Base-by-base conservation (phyloP, 1,284 basidiomycete genomes). In the Ganoderma leucocontextum region DNA sequence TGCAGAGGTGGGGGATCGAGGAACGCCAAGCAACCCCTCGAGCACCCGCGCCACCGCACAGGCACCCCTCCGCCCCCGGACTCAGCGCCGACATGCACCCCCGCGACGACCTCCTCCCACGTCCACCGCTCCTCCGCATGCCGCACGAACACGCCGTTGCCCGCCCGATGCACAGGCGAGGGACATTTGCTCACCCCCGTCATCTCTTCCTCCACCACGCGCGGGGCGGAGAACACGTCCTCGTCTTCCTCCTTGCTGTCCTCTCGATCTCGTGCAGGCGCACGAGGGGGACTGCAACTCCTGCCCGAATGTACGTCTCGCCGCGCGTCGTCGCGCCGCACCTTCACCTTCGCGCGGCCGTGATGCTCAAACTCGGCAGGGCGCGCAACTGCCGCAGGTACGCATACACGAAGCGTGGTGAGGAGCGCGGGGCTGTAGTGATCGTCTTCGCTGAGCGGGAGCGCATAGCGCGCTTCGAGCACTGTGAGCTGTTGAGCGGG, bases 41-140 rank as follows among this genome's bases (percentile, higher is more conserved):
- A 76, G 76, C 92, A 94, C 0, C 92, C 92, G 29, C 90, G 80
- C 91, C 92, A 94, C 63, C 82, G 77, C 47, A 94, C 69, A n/a
- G 91, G 89, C 12, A 91, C 88, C 10, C 47, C 47, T 2, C 79
- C 77, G 15, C 57, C 65, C 1, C 64, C 67, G 19, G 74, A 72
- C 15, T 49, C 47, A 10, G 83, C 84, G 13, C 87, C 88, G 0
- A 91, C 80, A 10, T 81, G 76, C 38, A 84, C 80, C 4, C 87
- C 87, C 0, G 86, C 89, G 52, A 93, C 78, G 15, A 72, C 78
- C 2, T 78, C 80, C 75, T 89, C 89, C 92, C 92, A 94, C 4
- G 88, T 86, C 70, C 84, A 85, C 57, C 90, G 79, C 75, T 91
- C 87, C 73, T 91, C 91, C 0, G 85, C 85, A 64, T 85, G 89